Conservation (phyloP, 441 rosid species). For the Jatropha multifida region DNA sequence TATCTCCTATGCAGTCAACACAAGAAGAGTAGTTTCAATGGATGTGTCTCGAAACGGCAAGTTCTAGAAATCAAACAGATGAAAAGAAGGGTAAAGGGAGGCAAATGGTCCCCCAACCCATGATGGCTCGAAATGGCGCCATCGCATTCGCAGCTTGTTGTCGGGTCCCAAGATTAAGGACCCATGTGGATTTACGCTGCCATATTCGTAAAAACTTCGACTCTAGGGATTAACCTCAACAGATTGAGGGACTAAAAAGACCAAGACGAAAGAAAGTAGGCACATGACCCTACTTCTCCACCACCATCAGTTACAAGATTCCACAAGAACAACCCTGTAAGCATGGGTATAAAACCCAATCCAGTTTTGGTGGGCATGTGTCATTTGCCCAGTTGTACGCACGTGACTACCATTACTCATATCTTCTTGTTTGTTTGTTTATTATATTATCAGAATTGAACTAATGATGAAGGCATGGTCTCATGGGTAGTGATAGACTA, state of each 20-base stretch:
- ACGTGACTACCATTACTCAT: conserved; percentile 14
- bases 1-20: not conserved
- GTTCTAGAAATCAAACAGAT: not conserved
- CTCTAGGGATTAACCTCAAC: not conserved
- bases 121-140: not conserved
- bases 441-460: not conserved
- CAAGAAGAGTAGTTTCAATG: not conserved
- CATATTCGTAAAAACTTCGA: not conserved
- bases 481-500: not conserved
- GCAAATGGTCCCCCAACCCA: conserved; percentile 13
- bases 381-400: not conserved
- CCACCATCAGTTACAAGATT: not conserved
- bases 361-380: not conserved
- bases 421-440: not conserved
- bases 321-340: not conserved
- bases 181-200: not conserved
- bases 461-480: not conserved
- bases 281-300: not conserved
- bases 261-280: not conserved
- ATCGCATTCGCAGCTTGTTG: not conserved
- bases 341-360: conserved; percentile 6
- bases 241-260: not conserved
- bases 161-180: not conserved
- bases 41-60: not conserved
- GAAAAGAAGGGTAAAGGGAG: not conserved